Evolutionary conservation across 1,284 basidiomycete species (phyloP).

Genomic region (Microbotryum intermedium): DNA sequence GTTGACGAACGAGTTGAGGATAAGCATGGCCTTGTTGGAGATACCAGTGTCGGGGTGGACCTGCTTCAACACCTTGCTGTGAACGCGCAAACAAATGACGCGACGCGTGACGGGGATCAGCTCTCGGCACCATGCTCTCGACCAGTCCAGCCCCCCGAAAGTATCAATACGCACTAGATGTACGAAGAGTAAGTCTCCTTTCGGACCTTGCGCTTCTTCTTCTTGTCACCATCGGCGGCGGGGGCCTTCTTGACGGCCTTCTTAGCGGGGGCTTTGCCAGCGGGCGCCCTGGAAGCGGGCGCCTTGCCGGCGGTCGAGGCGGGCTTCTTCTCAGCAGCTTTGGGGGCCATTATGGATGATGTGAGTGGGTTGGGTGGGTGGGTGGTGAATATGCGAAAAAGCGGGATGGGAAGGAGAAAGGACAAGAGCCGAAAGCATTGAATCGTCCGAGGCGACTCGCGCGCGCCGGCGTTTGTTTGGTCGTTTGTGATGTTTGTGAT

Average conservation of each 20-base stretch:
- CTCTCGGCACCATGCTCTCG: no score
- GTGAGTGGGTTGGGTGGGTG: conserved; percentile 36
- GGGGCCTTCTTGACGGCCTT: conserved; percentile 38
- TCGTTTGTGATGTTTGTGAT: no score
- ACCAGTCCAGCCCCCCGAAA: not conserved
- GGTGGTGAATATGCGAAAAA: not conserved
- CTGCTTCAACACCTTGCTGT: conserved; percentile 59
- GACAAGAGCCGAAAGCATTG: not conserved
- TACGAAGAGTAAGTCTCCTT: conserved; percentile 28
- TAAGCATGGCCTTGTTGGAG: conserved; percentile 93
- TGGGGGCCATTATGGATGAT: conserved; percentile 43
- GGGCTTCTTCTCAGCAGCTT: conserved; percentile 42
- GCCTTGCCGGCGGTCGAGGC: conserved; percentile 38
- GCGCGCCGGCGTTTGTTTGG: no score
- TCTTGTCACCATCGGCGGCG: conserved; percentile 63
- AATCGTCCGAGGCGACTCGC: no score
- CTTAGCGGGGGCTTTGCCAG: conserved; percentile 73
- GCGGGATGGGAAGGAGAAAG: not conserved
- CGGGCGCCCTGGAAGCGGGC: conserved; percentile 64
- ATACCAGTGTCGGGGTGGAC: conserved; percentile 97
- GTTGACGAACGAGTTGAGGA: conserved; percentile 54
- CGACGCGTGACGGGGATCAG: no score
- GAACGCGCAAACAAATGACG: conserved; percentile 14
- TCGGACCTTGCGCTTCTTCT: conserved; percentile 72
- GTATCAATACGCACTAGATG: conserved; percentile 12